Conservation (phyloP, 495 filamentous ascomycete species). For the Penicillium pulvis region DNA sequence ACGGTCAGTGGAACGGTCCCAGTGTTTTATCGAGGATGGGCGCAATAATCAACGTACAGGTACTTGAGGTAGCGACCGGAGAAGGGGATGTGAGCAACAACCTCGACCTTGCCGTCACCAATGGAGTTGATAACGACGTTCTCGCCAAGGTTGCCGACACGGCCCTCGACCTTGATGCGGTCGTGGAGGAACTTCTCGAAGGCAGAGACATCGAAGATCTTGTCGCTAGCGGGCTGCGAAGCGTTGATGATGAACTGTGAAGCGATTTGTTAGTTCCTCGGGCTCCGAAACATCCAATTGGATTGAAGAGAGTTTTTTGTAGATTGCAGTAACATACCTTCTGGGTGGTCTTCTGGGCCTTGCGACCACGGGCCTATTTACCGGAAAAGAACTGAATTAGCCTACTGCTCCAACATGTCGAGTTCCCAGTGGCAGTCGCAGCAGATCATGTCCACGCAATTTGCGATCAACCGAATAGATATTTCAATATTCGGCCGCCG, state of each 20-base stretch:
- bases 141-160: constrained; percentile 96
- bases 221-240: constrained; percentile 94
- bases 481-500: constrained; percentile 25
- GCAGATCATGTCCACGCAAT: neutral
- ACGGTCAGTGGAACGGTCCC: constrained; percentile 8
- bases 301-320: neutral
- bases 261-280: constrained; percentile 13
- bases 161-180: constrained; percentile 99
- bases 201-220: constrained; percentile 97
- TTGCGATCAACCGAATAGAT: constrained; percentile 18
- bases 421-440: constrained; percentile 27
- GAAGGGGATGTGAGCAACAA: constrained; percentile 95
- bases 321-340: constrained; percentile 51
- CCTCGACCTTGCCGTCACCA: constrained; percentile 96
- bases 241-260: constrained; percentile 96
- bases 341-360: constrained; percentile 69
- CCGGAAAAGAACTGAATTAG: constrained; percentile 56
- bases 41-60: constrained; percentile 65
- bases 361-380: constrained; percentile 55
- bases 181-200: constrained; percentile 99
- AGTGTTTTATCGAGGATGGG: neutral
- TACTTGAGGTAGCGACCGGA: constrained; percentile 99
- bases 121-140: constrained; percentile 83
- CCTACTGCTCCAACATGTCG: constrained; percentile 85
- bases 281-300: constrained; percentile 2